These are phyloP conservation scores for Leccinum subgranulosum DNA, from an alignment of 768 basidiomycete genomes.

Conservation along the genomic window DNA sequence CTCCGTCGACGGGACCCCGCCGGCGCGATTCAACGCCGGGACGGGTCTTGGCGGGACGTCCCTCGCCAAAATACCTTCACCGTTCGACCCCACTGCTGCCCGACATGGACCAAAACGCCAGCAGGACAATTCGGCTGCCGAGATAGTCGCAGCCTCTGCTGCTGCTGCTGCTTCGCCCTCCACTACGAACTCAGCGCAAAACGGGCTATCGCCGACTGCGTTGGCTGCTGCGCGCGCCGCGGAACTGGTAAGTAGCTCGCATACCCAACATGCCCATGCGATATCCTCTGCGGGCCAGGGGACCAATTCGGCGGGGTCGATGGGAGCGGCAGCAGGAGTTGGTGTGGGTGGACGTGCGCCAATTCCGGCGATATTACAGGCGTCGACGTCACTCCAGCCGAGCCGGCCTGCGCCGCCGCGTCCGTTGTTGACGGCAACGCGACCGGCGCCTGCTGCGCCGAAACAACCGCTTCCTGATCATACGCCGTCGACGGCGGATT, in stretches of 20 bases:
- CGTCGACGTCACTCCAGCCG: constrained; percentile 45
- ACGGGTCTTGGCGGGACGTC: constrained; percentile 81
- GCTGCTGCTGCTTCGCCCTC: neutral
- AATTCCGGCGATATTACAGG: constrained; percentile 25
- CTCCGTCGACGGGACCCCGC: constrained; percentile 38
- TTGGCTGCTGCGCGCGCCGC: constrained; percentile 57
- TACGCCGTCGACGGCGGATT: constrained; percentile 61
- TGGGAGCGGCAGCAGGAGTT: neutral
- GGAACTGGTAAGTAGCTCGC: constrained; percentile 57
- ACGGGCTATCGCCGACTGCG: constrained; percentile 41
- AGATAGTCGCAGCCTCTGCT: constrained; percentile 6
- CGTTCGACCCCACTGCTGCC: constrained; percentile 22
- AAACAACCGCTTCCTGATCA: constrained; percentile 42
- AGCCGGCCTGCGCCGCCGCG: constrained; percentile 68
- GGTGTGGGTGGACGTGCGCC: constrained; percentile 19
- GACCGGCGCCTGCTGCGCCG: constrained; percentile 53
- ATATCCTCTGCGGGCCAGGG: constrained; percentile 35
- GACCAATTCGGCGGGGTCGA: neutral
- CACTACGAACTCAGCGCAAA: constrained; percentile 20
- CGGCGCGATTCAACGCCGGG: constrained; percentile 85
- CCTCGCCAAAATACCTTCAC: constrained; percentile 42
- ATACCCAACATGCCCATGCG: constrained; percentile 38
- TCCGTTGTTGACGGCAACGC: constrained; percentile 54
- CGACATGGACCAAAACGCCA: constrained; percentile 44
- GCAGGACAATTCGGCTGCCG: constrained; percentile 46